Conservation (phyloP, 169 alveolate genomes). For the Eimeria acervulina region DNA sequence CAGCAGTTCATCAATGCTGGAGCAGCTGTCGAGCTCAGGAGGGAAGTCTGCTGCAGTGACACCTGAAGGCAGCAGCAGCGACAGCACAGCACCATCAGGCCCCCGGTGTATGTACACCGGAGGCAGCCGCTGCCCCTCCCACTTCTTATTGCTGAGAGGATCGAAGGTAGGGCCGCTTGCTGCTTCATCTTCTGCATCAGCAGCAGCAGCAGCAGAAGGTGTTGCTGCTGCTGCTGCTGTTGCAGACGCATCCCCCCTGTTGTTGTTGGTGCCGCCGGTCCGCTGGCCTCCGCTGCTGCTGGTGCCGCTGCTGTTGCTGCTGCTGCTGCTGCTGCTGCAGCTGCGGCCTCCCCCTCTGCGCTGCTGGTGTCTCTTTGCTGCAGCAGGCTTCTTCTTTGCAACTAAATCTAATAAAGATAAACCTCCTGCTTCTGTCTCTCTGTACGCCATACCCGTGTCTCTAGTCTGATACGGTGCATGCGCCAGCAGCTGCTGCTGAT, state of each 20-base stretch:
- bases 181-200: conserved; percentile 9
- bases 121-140: conserved; percentile 24
- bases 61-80: conserved; percentile 48
- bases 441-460: conserved; percentile 28
- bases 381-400: neutral
- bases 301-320: conserved; percentile 40
- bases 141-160: conserved; percentile 19
- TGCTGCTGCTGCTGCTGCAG: conserved; percentile 20
- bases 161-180: neutral
- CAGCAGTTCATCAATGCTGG: conserved; percentile 9
- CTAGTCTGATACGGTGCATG: conserved; percentile 29
- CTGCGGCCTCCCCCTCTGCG: neutral
- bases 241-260: neutral
- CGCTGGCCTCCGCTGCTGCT: conserved; percentile 4
- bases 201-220: conserved; percentile 23
- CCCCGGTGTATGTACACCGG: conserved; percentile 8
- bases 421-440: conserved; percentile 9
- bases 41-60: conserved; percentile 53
- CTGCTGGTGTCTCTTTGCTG: conserved; percentile 4
- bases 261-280: neutral
- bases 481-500: conserved; percentile 27
- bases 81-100: conserved; percentile 34
- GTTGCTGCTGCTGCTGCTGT: neutral
- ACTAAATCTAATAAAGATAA: neutral
- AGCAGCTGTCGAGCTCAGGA: neutral